Evolutionary conservation across 2,329 filamentous ascomycete genomes (phyloP), one percentile per base, ranked within the genome.

Genomic region (Camillea tinctor): DNA sequence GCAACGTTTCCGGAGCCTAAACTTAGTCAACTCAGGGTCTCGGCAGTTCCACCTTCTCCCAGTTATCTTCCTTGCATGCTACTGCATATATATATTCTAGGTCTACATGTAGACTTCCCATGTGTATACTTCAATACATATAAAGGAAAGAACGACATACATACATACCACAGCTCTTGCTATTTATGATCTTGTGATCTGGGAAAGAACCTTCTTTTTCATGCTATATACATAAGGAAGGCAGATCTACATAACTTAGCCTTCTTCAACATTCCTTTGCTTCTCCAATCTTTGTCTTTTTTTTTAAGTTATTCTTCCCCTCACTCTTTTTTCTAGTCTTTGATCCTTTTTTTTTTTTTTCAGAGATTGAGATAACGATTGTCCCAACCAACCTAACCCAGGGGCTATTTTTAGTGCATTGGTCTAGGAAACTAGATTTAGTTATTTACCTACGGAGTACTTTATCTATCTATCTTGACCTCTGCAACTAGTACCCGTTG

Each of bases 1-100:
- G 68, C 68, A 71, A 70, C 69, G 68, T 71, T 70, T 66, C 69
- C 64, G 63, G 64, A 59, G 60, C 60, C 60, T 64, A 57, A 23
- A 50, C 19, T 23, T 19, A 52, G 20, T n/a, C 23, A 58, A 59
- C 53, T 50, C 56, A 57, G 59, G 60, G 63, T 66, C 65, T 68
- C 68, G 69, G 69, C 67, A 71, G 66, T 69, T 69, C 61, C 50
- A 54, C 56, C 61, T 61, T 60, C 22, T 19, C 52, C 20, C 54
- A 40, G 21, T 55, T 49, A 23, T 49, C 9, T 20, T 21, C 21
- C 44, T 54, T 19, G 13, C 24, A 19, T 50, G 17, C 19, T 54
- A 20, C 48, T 30, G 26, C 26, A 30, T 30, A 22, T 50, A 53
- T 54, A 50, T 57, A 54, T 55, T 21, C 9, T 36, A 53, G 26